Base-by-base conservation (phyloP, 345 rosid genomes). In the Luvunga scandens region DNA sequence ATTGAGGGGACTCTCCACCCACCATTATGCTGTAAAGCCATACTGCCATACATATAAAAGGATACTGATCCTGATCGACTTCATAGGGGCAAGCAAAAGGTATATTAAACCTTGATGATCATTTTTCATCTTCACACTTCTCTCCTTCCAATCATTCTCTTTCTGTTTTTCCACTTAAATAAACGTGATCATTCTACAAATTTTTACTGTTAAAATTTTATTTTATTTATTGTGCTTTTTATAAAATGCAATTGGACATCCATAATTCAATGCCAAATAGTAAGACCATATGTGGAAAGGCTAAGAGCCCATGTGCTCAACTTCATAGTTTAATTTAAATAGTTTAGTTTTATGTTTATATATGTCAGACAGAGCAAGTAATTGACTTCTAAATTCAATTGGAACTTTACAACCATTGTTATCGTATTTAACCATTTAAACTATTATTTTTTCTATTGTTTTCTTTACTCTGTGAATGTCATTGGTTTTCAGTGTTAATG, bases 1-100 rank as follows among this genome's bases (percentile, higher is more conserved):
- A 53, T 96, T 59, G 98, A 96, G 79, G 98, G 91, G 90, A 96
- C 98, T 80, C 99, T 97, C 39, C 97, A 97, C 73, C 94, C 92
- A 22, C 75, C 90, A 97, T 91, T 77, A 94, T 96, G 79, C 87
- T 94, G 89, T 85, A 97, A 92, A 81, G 94, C 93, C 61, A 92
- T 92, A 36, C 89, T 45, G 5, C 4, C 50, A 1, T 45, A 95
- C 77, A 92, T 45, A 45, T 2, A 96, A 84, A 91, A 94, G 84
- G 97, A 96, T 84, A 89, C 94, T 85, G 97, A 92, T 85, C 92
- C 91, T 74, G 77, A 86, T 75, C 92, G 90, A 57, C 87, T 92
- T 61, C 95, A 94, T 82, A 94, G 84, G 85, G 93, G 90, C 75
- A 88, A 94, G 84, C 97, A 89, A 83, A 94, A 96, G 98, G 97